These are phyloP conservation scores for Parathielavia hyrcaniae DNA, from an alignment of 495 filamentous ascomycete species.

Conservation along the genomic window DNA sequence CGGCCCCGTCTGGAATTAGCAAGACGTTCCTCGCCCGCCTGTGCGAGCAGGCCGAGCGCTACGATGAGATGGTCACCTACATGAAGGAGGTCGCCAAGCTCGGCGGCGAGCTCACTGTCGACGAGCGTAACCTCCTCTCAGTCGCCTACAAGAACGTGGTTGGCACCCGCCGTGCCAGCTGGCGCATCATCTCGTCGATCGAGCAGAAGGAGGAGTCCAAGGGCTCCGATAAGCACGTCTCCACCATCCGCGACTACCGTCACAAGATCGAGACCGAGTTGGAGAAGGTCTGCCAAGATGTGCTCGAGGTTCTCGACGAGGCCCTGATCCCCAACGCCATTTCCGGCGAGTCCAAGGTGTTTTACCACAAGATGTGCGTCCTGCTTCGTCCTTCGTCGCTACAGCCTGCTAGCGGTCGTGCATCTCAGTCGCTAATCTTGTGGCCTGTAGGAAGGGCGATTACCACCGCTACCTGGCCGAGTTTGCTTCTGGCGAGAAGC, in stretches of 20 bases:
- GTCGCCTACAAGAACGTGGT: constrained; percentile 99
- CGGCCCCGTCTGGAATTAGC: constrained; percentile 48
- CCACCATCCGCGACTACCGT: constrained; percentile 94
- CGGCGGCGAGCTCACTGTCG: constrained; percentile 90
- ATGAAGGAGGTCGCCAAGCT: constrained; percentile 99
- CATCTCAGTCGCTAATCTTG: constrained; percentile 1
- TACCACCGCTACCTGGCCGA: constrained; percentile 99
- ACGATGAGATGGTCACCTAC: constrained; percentile 99
- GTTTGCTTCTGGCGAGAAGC: constrained; percentile 98
- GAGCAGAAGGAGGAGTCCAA: constrained; percentile 99
- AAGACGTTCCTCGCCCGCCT: constrained; percentile 99
- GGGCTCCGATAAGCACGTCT: constrained; percentile 94
- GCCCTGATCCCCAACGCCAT: constrained; percentile 96
- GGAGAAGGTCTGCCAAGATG: constrained; percentile 97
- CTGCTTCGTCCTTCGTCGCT: not conserved
- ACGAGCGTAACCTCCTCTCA: constrained; percentile 98
- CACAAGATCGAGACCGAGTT: constrained; percentile 98
- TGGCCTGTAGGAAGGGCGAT: constrained; percentile 83
- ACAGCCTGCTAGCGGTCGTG: not conserved
- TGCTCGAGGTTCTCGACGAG: constrained; percentile 91
- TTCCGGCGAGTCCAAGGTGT: constrained; percentile 98
- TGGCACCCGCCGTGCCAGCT: constrained; percentile 95
- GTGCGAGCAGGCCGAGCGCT: constrained; percentile 99
- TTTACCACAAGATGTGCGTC: constrained; percentile 99
- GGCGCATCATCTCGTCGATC: constrained; percentile 99